Percentiles rank a stretch among this genome's conserved stretches.
These are phyloP conservation scores for Magnaporthales sp. DNA, from an alignment of 2,329 filamentous ascomycete species.

Conservation along the genomic window DNA sequence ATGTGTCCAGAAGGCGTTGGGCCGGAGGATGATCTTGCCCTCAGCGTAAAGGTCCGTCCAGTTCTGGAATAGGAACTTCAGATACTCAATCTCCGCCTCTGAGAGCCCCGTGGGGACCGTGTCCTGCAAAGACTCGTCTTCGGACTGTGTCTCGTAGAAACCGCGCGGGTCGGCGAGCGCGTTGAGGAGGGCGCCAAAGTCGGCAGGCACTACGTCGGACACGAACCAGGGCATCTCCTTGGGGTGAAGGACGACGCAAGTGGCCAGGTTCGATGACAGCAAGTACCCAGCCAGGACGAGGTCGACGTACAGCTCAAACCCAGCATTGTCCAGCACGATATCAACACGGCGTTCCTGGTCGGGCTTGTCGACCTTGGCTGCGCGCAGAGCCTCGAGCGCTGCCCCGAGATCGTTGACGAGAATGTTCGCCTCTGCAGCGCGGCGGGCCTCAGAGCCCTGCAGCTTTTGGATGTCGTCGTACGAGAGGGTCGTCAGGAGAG, in stretches of 20 bases:
- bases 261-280: constrained; percentile 75
- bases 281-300: constrained; percentile 87
- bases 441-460: constrained; percentile 80
- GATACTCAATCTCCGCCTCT: constrained; percentile 55
- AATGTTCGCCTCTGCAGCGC: constrained; percentile 84
- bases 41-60: constrained; percentile 76
- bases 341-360: constrained; percentile 65
- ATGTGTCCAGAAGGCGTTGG: constrained; percentile 87
- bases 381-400: constrained; percentile 18
- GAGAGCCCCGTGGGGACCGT: constrained; percentile 54
- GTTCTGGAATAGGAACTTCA: constrained; percentile 71
- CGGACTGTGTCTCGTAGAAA: constrained; percentile 70
- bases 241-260: constrained; percentile 78
- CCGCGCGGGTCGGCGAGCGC: constrained; percentile 67
- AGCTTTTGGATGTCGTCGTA: constrained; percentile 97
- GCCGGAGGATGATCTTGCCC: constrained; percentile 72
- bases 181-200: constrained; percentile 75
- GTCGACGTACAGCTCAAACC: constrained; percentile 95
- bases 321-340: constrained; percentile 93
- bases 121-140: constrained; percentile 52
- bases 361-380: constrained; percentile 11
- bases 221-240: constrained; percentile 98
- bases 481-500: constrained; percentile 77
- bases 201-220: constrained; percentile 80
- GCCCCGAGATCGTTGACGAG: constrained; percentile 69